Base-by-base conservation (phyloP, 169 alveolate species). In the Plasmodium ovale region DNA sequence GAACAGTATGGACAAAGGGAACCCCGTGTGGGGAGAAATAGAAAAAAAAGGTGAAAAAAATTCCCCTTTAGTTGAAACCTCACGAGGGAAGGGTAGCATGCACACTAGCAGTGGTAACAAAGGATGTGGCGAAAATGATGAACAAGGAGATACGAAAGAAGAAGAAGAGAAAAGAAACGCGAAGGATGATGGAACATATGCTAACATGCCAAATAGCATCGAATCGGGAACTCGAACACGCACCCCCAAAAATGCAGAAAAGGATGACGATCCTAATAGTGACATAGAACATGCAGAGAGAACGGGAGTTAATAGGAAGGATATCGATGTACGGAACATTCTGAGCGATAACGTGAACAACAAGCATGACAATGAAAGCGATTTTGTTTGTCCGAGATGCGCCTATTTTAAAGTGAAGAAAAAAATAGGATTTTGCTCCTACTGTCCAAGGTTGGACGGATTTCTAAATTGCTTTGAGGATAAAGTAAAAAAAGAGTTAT, bases 361-460 rank as follows among this genome's bases (percentile, higher is more conserved):
- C 33, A 54, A 56, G 42, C 37, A 82, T 0, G 31, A 65, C 14
- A 51, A 62, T 54, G 90, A 82, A 51, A 31, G 19, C n/a, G 84
- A 65, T 3, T 82, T 82, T 65, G 56, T 82, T n/a, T 82, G 90
- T 27, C 90, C 90, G 16, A 65, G 90, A 21, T 82, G 90, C 16
- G 72, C 64, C 64, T 82, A 65, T 82, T 82, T 82, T 27, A 69
- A 82, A 21, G 70, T 82, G 27, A 82, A 82, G 44, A 82, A 53
- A 39, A 82, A 65, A 82, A 65, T 82, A 27, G 90, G 35, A 7
- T 82, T 64, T 27, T 82, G 90, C 9, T 64, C 79, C 4, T 82
- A 82, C 23, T 82, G 90, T 19, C 90, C 90, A 16, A 82, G 90
- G 53, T 82, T 82, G 53, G 90, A 82, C 65, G 90, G 90, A 65